Conservation (phyloP, 2,329 filamentous ascomycete genomes). For the Ustulina deusta region DNA sequence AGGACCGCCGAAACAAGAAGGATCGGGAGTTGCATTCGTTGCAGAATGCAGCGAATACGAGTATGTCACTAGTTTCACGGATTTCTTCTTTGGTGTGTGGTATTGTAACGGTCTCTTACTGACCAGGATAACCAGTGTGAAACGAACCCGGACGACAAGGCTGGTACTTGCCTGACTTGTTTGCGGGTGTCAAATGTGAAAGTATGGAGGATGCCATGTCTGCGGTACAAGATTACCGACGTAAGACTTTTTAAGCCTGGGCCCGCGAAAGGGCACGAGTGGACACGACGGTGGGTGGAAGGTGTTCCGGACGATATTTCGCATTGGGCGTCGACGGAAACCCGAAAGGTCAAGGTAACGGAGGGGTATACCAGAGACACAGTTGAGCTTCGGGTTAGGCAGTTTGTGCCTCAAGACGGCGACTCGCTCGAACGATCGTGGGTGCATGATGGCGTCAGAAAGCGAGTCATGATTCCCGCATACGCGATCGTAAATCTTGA, state of each 20-base stretch:
- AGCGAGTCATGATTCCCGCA: constrained; percentile 64
- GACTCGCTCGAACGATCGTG: constrained; percentile 68
- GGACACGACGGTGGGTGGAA: constrained; percentile 69
- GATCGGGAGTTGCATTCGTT: constrained; percentile 70
- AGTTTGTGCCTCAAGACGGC: constrained; percentile 66
- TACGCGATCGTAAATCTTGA: constrained; percentile 69
- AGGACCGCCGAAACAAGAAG: constrained; percentile 68
- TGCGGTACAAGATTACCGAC: constrained; percentile 71
- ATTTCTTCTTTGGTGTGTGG: constrained; percentile 6
- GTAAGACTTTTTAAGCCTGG: constrained; percentile 69
- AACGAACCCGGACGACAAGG: constrained; percentile 60
- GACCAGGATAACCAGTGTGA: constrained; percentile 60
- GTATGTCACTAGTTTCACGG: constrained; percentile 56
- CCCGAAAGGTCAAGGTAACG: constrained; percentile 62
- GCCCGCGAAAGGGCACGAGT: constrained; percentile 68
- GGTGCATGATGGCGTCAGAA: constrained; percentile 60
- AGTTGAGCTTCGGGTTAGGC: constrained; percentile 64
- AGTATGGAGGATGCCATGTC: constrained; percentile 66
- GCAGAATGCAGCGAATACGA: constrained; percentile 71
- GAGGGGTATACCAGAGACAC: constrained; percentile 65
- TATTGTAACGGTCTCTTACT: constrained; percentile 27
- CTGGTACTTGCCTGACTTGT: constrained; percentile 65
- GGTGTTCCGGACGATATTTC: constrained; percentile 67
- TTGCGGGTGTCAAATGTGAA: constrained; percentile 63
- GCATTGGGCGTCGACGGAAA: constrained; percentile 66